A percentile compares a stretch with the other conserved stretches of the same genome.
phyloP scores from a whole-genome alignment of 139 green algal genomes.

The Chara braunii region DNA sequence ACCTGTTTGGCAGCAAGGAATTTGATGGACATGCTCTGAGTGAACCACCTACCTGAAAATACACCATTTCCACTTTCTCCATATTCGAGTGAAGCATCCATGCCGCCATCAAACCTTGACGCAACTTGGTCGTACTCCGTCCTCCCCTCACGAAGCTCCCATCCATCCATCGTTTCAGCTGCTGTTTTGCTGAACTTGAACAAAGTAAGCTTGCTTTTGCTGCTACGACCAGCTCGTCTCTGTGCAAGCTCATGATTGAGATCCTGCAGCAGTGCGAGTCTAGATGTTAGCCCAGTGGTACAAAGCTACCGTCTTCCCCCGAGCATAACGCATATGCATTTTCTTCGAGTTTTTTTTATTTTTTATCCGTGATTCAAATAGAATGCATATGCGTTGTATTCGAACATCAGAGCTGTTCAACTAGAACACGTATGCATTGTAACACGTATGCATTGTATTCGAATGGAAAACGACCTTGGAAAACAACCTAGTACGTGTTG shows the following conservation, averaged over 20 bases:
- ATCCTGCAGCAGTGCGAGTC: conserved; percentile 33
- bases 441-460: no score
- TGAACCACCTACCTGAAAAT: conserved; percentile 7
- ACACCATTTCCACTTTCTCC: conserved; percentile 27
- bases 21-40: not conserved
- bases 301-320: no score
- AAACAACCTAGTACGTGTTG: no score
- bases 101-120: conserved; percentile 12
- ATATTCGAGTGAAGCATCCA: conserved; percentile 32
- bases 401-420: no score
- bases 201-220: conserved; percentile 50
- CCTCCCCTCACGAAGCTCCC: conserved; percentile 47
- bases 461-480: no score
- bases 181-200: conserved; percentile 44
- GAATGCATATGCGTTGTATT: no score
- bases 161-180: conserved; percentile 32
- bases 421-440: no score
- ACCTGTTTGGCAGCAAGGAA: no score
- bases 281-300: not conserved
- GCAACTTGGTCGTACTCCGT: not conserved
- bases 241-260: conserved; percentile 42
- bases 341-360: no score
- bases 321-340: no score
- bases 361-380: no score
- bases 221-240: conserved; percentile 25